These are phyloP conservation scores for Monosporozyma solicola DNA, from an alignment of 805 yeast genomes.

Conservation along the genomic window DNA sequence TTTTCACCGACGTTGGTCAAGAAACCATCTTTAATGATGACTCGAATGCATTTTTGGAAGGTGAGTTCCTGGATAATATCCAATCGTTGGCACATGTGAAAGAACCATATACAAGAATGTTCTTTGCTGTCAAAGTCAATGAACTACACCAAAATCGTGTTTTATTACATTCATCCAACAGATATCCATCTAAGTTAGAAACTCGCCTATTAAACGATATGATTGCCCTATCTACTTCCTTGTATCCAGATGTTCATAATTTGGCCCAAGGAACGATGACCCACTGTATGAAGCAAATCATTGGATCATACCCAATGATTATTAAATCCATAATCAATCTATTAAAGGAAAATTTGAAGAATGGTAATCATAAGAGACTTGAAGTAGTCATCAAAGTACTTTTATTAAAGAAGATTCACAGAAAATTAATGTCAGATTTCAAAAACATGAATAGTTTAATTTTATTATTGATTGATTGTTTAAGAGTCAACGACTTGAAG, in stretches of 20 bases:
- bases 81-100: conserved; percentile 55
- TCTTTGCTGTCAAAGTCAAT: conserved; percentile 64
- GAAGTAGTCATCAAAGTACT: conserved; percentile 59
- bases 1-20: conserved; percentile 74
- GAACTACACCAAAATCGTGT: conserved; percentile 69
- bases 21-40: conserved; percentile 54
- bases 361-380: conserved; percentile 45
- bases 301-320: conserved; percentile 54
- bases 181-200: conserved; percentile 62
- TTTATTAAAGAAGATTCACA: conserved; percentile 46
- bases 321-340: conserved; percentile 35
- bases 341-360: conserved; percentile 41
- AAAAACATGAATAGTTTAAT: conserved; percentile 41
- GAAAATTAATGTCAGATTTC: conserved; percentile 51
- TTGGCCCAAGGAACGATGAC: conserved; percentile 63
- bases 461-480: conserved; percentile 43
- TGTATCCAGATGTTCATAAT: conserved; percentile 56
- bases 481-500: conserved; percentile 47
- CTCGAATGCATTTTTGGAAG: conserved; percentile 45
- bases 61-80: conserved; percentile 46
- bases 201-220: conserved; percentile 55
- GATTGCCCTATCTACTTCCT: conserved; percentile 53
- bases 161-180: conserved; percentile 58
- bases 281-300: conserved; percentile 59
- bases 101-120: conserved; percentile 68